A percentile compares a stretch with the other conserved stretches of the same genome.
Evolutionary conservation across 306 rosid species (phyloP).

Genomic region (Cucumis cinereus): DNA sequence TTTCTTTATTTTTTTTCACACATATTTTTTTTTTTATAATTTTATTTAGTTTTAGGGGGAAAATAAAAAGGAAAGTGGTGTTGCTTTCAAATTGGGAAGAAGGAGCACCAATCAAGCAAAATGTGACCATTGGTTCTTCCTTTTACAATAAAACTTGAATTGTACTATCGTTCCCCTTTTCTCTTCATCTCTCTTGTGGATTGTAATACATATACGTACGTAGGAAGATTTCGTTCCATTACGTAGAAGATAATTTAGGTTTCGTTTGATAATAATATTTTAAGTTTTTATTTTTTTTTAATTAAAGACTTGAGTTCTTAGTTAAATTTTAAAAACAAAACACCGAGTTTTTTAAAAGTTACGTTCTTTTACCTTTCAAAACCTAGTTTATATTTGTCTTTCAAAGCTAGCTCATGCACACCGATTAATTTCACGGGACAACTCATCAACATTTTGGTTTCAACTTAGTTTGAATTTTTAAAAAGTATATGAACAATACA

Average conservation of each 20-base stretch:
- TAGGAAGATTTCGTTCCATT: neutral
- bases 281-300: no score
- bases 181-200: neutral
- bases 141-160: slow-evolving; percentile 29
- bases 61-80: slow-evolving; percentile 41
- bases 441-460: no score
- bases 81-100: neutral
- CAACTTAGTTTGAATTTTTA: no score
- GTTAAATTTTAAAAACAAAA: no score
- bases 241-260: neutral
- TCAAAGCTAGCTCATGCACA: no score
- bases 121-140: slow-evolving; percentile 29
- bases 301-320: no score
- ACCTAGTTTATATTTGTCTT: no score
- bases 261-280: no score
- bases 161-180: slow-evolving; percentile 19
- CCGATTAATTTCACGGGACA: no score
- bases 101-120: neutral
- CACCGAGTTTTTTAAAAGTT: no score
- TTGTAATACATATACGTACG: neutral
- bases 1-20: neutral
- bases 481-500: no score
- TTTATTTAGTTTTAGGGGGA: slow-evolving; percentile 16
- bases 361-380: no score
- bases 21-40: neutral